phyloP scores from a whole-genome alignment of 179 eudicot species.

The Silene noctiflora region DNA sequence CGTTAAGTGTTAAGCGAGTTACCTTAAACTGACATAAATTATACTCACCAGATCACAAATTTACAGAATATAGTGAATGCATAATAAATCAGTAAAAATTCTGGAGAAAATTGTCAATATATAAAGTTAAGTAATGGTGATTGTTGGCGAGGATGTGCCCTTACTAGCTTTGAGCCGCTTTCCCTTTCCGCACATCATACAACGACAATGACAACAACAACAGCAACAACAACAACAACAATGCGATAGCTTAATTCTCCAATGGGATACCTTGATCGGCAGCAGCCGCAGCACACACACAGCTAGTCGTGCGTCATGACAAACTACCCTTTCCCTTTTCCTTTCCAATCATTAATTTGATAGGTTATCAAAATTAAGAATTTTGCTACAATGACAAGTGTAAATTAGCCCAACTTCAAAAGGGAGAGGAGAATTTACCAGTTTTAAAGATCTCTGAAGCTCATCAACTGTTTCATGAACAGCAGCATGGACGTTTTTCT shows the following conservation, averaged over 20 bases:
- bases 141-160: no score
- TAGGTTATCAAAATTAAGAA: background rate
- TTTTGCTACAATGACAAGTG: background rate
- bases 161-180: no score
- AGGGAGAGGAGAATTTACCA: conserved; percentile 40
- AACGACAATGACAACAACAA: no score
- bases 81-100: no score
- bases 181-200: background rate
- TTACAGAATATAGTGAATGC: no score
- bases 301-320: background rate
- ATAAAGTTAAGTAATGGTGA: background rate
- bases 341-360: background rate
- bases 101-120: no score
- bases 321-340: background rate
- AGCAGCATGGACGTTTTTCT: conserved; percentile 67
- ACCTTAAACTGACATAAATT: no score
- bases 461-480: conserved; percentile 77
- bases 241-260: background rate
- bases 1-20: no score
- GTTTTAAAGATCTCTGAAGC: conserved; percentile 71
- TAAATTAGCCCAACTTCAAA: background rate
- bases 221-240: no score
- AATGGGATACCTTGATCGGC: background rate
- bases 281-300: background rate
- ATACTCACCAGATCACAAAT: no score